These are phyloP conservation scores for Orbilia oligospora DNA, from an alignment of 2,329 filamentous ascomycete species.

Conservation along the genomic window DNA sequence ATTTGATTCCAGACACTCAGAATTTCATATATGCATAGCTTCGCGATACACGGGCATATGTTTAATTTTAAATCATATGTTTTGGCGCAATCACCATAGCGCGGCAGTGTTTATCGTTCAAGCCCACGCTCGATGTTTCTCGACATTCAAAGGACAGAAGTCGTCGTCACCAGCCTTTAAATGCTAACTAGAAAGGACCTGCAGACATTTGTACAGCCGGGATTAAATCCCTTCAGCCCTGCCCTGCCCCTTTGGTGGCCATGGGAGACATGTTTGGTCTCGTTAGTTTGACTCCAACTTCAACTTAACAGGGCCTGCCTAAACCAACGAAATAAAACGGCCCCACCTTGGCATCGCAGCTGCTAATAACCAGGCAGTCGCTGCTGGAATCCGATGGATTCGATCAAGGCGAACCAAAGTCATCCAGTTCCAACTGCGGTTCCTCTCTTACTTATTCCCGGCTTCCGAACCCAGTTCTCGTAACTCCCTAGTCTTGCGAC, in stretches of 20 bases:
- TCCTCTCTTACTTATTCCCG: conserved; percentile 18
- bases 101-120: neutral
- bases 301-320: conserved; percentile 1
- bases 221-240: conserved; percentile 29
- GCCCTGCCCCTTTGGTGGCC: conserved; percentile 22
- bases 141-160: neutral
- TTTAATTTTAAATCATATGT: neutral
- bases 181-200: neutral
- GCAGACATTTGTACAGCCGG: neutral
- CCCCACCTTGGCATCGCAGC: conserved; percentile 51
- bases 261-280: neutral
- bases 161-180: conserved; percentile 38
- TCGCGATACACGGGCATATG: neutral
- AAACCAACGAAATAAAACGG: neutral
- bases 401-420: conserved; percentile 5
- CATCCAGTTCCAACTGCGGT: neutral
- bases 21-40: too few relatives aligned
- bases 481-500: neutral
- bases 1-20: too few relatives aligned
- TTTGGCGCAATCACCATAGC: neutral
- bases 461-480: neutral
- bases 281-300: neutral
- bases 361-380: conserved; percentile 43
- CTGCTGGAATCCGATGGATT: neutral
- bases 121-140: neutral